phyloP scores from a whole-genome alignment of 2,329 filamentous ascomycete species.

The Onygenales sp. region DNA sequence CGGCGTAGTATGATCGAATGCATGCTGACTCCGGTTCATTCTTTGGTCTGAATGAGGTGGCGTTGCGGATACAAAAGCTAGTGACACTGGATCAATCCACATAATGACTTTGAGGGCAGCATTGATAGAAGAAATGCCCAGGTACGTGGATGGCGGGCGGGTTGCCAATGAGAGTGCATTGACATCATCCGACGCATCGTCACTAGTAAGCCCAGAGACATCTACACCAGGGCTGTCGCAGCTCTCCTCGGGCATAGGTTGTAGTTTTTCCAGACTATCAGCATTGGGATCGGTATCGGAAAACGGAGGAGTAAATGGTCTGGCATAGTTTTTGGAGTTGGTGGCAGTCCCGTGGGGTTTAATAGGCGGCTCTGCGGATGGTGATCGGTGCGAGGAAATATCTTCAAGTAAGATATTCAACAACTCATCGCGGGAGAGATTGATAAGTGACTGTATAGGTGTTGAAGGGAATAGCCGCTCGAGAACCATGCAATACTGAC shows the following conservation, averaged over 20 bases:
- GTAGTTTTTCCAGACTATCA: slow-evolving; percentile 50
- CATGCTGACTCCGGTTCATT: slow-evolving; percentile 23
- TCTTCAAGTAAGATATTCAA: slow-evolving; percentile 25
- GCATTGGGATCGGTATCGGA: too few relatives aligned
- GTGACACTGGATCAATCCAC: slow-evolving; percentile 43
- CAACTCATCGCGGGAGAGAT: slow-evolving; percentile 50
- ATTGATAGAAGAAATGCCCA: slow-evolving; percentile 66
- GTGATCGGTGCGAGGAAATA: slow-evolving; percentile 38
- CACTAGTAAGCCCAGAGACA: slow-evolving; percentile 40
- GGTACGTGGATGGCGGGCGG: slow-evolving; percentile 54
- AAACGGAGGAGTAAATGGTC: too few relatives aligned
- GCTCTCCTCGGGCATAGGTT: slow-evolving; percentile 62
- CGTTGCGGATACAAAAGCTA: slow-evolving; percentile 37
- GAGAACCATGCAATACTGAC: slow-evolving; percentile 55
- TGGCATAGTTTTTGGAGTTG: slow-evolving; percentile 18
- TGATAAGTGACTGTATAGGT: slow-evolving; percentile 42
- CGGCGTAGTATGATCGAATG: slow-evolving; percentile 31
- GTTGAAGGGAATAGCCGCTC: slow-evolving; percentile 54
- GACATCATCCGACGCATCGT: slow-evolving; percentile 60
- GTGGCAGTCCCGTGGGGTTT: too few relatives aligned
- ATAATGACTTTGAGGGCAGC: slow-evolving; percentile 63
- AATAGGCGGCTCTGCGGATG: not conserved
- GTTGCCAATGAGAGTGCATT: slow-evolving; percentile 57
- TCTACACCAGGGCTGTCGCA: slow-evolving; percentile 32
- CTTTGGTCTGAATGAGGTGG: slow-evolving; percentile 25